Percentiles rank a stretch among this genome's conserved stretches.
Conservation (phyloP, 2,329 filamentous ascomycete genomes). For the Fusarium sp. region DNA sequence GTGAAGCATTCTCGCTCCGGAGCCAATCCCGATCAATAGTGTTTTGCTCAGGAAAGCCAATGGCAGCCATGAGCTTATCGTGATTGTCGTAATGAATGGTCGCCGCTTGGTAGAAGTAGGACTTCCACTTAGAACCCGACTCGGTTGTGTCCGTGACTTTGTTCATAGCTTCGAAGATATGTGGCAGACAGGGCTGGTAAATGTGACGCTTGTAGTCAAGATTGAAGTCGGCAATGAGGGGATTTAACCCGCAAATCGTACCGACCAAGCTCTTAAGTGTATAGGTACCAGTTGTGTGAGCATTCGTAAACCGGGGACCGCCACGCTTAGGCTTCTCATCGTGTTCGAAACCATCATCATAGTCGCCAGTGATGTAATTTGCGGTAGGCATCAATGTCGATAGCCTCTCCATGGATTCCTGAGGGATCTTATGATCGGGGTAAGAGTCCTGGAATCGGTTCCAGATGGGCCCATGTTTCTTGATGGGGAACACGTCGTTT, state of each 20-base stretch:
- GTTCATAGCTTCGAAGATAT: conserved; percentile 49
- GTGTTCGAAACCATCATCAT: neutral
- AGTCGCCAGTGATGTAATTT: neutral
- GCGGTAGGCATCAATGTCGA: neutral
- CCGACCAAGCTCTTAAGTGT: conserved; percentile 56
- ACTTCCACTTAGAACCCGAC: conserved; percentile 40
- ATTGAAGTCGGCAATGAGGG: conserved; percentile 55
- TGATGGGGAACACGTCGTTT: conserved; percentile 57
- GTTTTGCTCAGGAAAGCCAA: conserved; percentile 44
- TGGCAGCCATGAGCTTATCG: conserved; percentile 37
- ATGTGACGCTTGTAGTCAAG: conserved; percentile 52
- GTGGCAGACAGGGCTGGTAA: conserved; percentile 57
- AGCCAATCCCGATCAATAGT: conserved; percentile 42
- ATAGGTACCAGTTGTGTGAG: conserved; percentile 53
- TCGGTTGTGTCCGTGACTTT: conserved; percentile 21
- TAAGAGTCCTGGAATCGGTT: conserved; percentile 44
- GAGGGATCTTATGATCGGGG: conserved; percentile 45
- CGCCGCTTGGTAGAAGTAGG: conserved; percentile 45
- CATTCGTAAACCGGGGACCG: conserved; percentile 45
- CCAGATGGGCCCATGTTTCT: conserved; percentile 51
- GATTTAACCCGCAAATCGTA: conserved; percentile 54
- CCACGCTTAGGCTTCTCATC: neutral
- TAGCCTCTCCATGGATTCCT: conserved; percentile 45
- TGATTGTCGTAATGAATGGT: conserved; percentile 47
- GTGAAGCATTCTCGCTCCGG: neutral